These are phyloP conservation scores for Citrus sp. DNA, from an alignment of 345 rosid species.

Conservation along the genomic window DNA sequence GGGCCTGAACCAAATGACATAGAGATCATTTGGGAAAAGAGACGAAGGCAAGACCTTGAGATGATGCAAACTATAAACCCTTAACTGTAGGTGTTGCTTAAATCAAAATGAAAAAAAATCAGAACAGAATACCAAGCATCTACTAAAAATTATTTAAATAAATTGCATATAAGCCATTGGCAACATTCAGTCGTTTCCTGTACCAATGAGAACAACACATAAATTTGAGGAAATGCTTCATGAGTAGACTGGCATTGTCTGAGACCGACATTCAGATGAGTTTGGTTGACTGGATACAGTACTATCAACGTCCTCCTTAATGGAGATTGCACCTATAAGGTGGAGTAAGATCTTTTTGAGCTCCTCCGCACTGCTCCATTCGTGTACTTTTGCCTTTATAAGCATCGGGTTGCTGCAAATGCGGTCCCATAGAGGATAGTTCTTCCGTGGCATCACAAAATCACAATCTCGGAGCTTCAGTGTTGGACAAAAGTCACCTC, in stretches of 20 bases:
- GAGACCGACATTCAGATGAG: conserved; percentile 7
- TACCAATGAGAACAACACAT: background rate
- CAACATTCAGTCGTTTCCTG: background rate
- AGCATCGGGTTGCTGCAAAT: conserved; percentile 34
- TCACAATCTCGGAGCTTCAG: conserved; percentile 58
- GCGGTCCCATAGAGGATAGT: conserved; percentile 57
- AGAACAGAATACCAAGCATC: too few relatives aligned
- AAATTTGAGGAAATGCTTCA: conserved; percentile 5
- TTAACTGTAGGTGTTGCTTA: too few relatives aligned
- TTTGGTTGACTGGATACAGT: conserved; percentile 9
- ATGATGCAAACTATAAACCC: background rate
- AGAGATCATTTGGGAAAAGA: background rate
- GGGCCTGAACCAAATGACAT: too few relatives aligned
- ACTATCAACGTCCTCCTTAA: conserved; percentile 1
- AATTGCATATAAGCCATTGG: background rate
- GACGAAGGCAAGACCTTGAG: background rate
- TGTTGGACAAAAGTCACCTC: conserved; percentile 75
- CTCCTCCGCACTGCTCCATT: conserved; percentile 70
- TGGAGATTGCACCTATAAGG: conserved; percentile 33
- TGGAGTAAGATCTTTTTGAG: conserved; percentile 43
- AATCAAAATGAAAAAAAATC: too few relatives aligned
- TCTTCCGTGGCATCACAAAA: conserved; percentile 68
- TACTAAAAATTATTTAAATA: background rate
- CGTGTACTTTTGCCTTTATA: conserved; percentile 65
- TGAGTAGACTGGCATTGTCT: background rate